Conservation (phyloP, 345 rosid genomes). For the Conringia planisiliqua region DNA sequence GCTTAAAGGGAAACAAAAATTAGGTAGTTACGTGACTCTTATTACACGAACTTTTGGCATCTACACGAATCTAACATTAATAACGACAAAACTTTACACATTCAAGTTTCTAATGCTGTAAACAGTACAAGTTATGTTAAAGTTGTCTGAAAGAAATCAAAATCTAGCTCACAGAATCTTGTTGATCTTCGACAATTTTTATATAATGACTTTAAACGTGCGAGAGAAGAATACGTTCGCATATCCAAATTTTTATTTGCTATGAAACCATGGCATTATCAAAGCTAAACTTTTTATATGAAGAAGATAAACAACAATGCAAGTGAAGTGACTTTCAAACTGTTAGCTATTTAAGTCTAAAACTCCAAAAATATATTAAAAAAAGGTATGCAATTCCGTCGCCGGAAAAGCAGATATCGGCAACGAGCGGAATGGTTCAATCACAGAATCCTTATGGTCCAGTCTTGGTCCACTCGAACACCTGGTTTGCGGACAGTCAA, state of each 20-base stretch:
- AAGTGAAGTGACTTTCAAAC: conserved; percentile 7
- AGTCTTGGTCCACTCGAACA: conserved; percentile 68
- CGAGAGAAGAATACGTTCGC: background rate
- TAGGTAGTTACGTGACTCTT: conserved; percentile 22
- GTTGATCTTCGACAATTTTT: background rate
- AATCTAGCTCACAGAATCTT: conserved; percentile 2
- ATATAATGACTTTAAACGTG: background rate
- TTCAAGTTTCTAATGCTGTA: background rate
- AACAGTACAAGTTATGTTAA: background rate
- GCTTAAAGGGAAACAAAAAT: background rate
- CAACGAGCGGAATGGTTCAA: conserved; percentile 12
- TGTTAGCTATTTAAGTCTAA: conserved; percentile 26
- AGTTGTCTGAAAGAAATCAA: background rate
- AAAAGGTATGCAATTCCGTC: background rate
- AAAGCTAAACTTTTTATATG: conserved; percentile 7
- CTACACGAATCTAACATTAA: conserved; percentile 11
- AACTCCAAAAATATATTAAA: background rate
- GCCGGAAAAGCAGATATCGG: background rate
- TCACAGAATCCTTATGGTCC: conserved; percentile 73
- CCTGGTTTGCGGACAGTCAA: conserved; percentile 82
- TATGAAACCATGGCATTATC: background rate
- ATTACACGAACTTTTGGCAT: background rate
- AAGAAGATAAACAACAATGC: conserved; percentile 5
- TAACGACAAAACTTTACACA: background rate
- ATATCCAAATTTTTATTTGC: background rate